phyloP scores from a whole-genome alignment of 2,329 filamentous ascomycete species.

The Colletotrichum sidae region DNA sequence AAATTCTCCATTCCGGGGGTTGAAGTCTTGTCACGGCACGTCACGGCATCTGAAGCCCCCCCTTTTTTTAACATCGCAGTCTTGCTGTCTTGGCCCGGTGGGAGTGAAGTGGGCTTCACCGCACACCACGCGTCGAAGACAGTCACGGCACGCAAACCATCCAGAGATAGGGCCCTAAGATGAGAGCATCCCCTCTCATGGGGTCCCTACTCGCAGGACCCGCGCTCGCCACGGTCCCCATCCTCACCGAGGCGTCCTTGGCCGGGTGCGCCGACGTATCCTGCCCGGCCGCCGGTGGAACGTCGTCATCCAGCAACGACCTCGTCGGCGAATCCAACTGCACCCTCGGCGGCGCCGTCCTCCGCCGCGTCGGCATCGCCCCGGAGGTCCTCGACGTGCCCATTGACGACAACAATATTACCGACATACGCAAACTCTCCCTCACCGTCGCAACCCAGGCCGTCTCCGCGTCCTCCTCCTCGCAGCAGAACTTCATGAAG shows the following conservation, averaged over 20 bases:
- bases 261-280: conserved; percentile 31
- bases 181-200: conserved; percentile 33
- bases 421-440: conserved; percentile 33
- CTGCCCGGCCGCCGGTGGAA: conserved; percentile 27
- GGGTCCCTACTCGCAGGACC: conserved; percentile 34
- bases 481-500: conserved; percentile 22
- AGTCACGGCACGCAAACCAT: neutral
- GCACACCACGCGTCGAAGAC: neutral
- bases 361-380: conserved; percentile 35
- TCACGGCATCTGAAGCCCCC: too few relatives aligned
- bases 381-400: conserved; percentile 35
- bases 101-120: neutral
- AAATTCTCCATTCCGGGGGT: neutral
- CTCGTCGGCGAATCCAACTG: conserved; percentile 36
- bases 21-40: too few relatives aligned
- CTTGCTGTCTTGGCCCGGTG: conserved; percentile 3
- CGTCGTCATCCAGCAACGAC: conserved; percentile 2
- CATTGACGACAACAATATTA: conserved; percentile 32
- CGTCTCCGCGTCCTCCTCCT: neutral
- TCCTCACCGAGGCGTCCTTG: conserved; percentile 34
- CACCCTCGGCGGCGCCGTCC: conserved; percentile 34
- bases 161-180: neutral
- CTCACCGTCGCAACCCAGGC: conserved; percentile 28
- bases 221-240: conserved; percentile 35
- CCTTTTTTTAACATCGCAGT: neutral